These are phyloP conservation scores for Bathelium albidoporum DNA, from an alignment of 495 filamentous ascomycete genomes.

Conservation along the genomic window DNA sequence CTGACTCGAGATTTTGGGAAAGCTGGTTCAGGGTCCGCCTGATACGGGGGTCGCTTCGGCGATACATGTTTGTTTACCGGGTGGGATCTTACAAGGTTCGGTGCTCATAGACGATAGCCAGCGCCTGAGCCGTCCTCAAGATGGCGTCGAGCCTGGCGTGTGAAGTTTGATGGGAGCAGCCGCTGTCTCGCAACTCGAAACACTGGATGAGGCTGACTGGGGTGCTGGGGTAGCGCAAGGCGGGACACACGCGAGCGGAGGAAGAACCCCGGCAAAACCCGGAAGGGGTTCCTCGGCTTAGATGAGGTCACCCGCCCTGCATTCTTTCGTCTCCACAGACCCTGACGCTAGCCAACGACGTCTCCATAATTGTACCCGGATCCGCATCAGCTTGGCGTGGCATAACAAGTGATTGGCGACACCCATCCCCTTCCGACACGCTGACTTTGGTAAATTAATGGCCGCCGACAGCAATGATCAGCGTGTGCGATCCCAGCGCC, in stretches of 20 bases:
- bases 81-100: neutral
- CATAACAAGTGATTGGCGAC: neutral
- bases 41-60: conserved; percentile 80
- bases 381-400: neutral
- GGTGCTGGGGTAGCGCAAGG: neutral
- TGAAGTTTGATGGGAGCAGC: neutral
- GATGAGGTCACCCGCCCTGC: neutral
- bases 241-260: neutral
- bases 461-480: neutral
- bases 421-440: neutral
- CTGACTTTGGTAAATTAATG: neutral
- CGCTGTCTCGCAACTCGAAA: neutral
- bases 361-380: neutral
- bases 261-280: neutral
- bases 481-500: neutral
- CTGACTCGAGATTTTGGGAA: conserved; percentile 82
- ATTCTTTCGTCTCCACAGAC: neutral
- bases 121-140: neutral
- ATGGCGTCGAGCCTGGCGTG: neutral
- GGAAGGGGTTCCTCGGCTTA: neutral
- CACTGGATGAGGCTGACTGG: conserved; percentile 1
- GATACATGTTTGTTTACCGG: conserved; percentile 33
- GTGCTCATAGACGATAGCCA: neutral
- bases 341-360: conserved; percentile 1
- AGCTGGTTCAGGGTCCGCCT: conserved; percentile 90